Percentiles rank a stretch among this genome's conserved stretches.
Conservation (phyloP, 2,329 filamentous ascomycete genomes). For the Hymenoscyphus albidus region DNA sequence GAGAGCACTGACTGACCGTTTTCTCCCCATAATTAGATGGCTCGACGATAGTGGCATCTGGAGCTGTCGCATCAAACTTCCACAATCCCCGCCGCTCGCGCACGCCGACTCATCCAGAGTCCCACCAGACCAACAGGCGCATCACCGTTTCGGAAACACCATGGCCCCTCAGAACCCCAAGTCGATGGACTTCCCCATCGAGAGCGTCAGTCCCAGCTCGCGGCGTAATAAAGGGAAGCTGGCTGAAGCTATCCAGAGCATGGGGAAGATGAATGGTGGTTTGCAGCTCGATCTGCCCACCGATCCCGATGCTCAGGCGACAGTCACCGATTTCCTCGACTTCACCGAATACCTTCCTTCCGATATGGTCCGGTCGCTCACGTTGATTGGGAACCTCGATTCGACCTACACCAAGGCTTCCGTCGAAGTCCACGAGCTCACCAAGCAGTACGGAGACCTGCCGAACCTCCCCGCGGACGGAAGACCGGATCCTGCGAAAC, state of each 20-base stretch:
- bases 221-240: conserved; percentile 33
- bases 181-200: conserved; percentile 26
- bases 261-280: conserved; percentile 31
- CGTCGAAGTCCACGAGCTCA: conserved; percentile 51
- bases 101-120: conserved; percentile 3
- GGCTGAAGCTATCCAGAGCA: conserved; percentile 33
- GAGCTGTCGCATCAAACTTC: conserved; percentile 35
- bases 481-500: conserved; percentile 45
- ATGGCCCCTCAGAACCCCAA: conserved; percentile 22
- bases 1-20: conserved; percentile 17
- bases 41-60: conserved; percentile 33
- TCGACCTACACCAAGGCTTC: conserved; percentile 55
- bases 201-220: conserved; percentile 29
- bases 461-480: conserved; percentile 46
- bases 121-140: conserved; percentile 4
- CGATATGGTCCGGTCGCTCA: conserved; percentile 62
- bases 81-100: conserved; percentile 20
- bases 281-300: conserved; percentile 37
- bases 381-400: conserved; percentile 62
- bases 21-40: conserved; percentile 25
- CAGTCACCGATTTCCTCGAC: conserved; percentile 67
- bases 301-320: conserved; percentile 65
- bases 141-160: not conserved
- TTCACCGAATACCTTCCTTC: conserved; percentile 61
- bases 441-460: conserved; percentile 53